A percentile compares a stretch with the other conserved stretches of the same genome.
Conservation (phyloP, 2,329 filamentous ascomycete genomes). For the Aspergillus candidus region DNA sequence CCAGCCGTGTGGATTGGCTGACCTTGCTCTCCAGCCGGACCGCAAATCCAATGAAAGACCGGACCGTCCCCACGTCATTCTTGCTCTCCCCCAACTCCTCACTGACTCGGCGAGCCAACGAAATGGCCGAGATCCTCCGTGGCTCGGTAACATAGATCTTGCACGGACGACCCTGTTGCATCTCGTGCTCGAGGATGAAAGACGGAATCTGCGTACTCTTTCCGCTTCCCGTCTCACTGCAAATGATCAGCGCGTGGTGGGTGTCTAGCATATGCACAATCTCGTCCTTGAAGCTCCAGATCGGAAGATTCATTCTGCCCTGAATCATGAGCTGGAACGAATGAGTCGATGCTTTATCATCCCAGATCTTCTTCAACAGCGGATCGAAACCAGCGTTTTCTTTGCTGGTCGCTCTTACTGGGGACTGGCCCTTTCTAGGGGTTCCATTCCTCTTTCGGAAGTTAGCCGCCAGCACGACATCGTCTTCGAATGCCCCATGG, state of each 20-base stretch:
- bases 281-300: constrained; percentile 75
- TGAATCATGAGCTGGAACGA: constrained; percentile 73
- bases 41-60: constrained; percentile 88
- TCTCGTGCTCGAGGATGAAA: constrained; percentile 83
- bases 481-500: constrained; percentile 53
- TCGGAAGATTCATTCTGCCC: constrained; percentile 74
- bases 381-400: constrained; percentile 28
- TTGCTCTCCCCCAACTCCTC: constrained; percentile 86
- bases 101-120: constrained; percentile 83
- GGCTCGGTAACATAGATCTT: constrained; percentile 96
- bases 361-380: constrained; percentile 48
- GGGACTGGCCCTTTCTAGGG: constrained; percentile 23
- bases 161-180: constrained; percentile 71
- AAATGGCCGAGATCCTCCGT: constrained; percentile 91
- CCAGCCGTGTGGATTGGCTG: constrained; percentile 70
- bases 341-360: constrained; percentile 43
- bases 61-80: constrained; percentile 70
- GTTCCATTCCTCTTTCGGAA: constrained; percentile 53
- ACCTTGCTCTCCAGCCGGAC: constrained; percentile 89
- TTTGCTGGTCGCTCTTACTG: constrained; percentile 16
- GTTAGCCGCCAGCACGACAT: constrained; percentile 68
- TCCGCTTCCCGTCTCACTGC: constrained; percentile 92
- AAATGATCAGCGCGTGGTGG: constrained; percentile 85
- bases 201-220: constrained; percentile 98
- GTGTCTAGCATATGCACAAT: constrained; percentile 71